A percentile compares a stretch with the other conserved stretches of the same genome.
These are phyloP conservation scores for Tetradesmus lagerheimii DNA, from an alignment of 139 green algal species.

Conservation along the genomic window DNA sequence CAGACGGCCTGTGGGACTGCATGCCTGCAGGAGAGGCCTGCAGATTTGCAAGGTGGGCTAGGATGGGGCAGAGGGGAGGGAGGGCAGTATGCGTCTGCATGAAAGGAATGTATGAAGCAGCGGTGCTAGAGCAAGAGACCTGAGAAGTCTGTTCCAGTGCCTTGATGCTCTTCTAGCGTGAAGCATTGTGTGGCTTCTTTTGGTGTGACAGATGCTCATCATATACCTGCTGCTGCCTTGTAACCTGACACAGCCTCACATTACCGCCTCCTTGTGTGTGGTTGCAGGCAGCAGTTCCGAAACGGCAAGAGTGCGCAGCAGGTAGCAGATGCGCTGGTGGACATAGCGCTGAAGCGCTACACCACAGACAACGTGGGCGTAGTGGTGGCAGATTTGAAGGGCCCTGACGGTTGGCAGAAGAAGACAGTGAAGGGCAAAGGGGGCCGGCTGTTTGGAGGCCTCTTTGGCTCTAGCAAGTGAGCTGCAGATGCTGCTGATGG, in stretches of 20 bases:
- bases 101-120: too few species aligned
- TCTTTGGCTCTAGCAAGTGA: constrained; percentile 30
- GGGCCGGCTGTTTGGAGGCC: neutral
- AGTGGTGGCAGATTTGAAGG: constrained; percentile 68
- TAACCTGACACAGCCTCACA: too few species aligned
- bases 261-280: neutral
- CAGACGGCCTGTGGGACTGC: constrained; percentile 76
- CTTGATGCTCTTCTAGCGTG: neutral
- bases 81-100: too few species aligned
- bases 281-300: constrained; percentile 50
- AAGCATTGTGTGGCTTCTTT: too few species aligned
- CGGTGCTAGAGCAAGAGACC: too few species aligned
- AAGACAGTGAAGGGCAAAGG: neutral
- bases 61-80: too few species aligned
- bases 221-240: neutral
- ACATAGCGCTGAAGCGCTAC: constrained; percentile 72
- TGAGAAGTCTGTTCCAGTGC: too few species aligned
- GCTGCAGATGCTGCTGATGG: neutral
- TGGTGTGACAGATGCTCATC: too few species aligned
- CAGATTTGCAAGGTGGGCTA: constrained; percentile 52
- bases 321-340: constrained; percentile 62
- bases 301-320: constrained; percentile 45
- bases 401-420: constrained; percentile 17
- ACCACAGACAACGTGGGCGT: constrained; percentile 71
- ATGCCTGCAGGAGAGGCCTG: constrained; percentile 60